A percentile compares a stretch with the other conserved stretches of the same genome.
Conservation (phyloP, 2,329 filamentous ascomycete species). For the Davidsoniella neocaledoniae region DNA sequence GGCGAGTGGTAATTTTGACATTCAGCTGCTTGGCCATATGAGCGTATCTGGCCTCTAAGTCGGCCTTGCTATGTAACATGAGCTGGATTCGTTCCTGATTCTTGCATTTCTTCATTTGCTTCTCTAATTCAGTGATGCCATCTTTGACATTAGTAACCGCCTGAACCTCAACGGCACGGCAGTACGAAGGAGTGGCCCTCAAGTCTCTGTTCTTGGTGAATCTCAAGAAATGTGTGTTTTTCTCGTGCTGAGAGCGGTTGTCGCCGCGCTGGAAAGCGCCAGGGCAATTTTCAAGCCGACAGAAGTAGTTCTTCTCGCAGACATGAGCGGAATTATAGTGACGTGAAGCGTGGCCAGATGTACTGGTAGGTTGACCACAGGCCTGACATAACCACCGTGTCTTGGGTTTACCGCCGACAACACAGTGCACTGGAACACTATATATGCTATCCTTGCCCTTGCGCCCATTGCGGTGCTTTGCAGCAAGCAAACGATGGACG, state of each 20-base stretch:
- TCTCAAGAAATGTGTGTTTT: neutral
- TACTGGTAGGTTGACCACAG: slow-evolving; percentile 1
- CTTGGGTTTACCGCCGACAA: neutral
- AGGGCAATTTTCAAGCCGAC: slow-evolving; percentile 3
- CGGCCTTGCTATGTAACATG: too few species aligned
- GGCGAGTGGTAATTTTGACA: too few species aligned
- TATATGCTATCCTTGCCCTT: slow-evolving; percentile 5
- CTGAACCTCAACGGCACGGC: neutral
- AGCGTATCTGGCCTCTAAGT: too few species aligned
- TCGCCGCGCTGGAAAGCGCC: slow-evolving; percentile 3
- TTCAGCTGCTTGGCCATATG: too few species aligned
- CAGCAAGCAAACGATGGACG: neutral
- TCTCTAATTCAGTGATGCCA: too few species aligned
- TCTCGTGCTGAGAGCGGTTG: slow-evolving; percentile 7
- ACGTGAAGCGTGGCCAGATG: slow-evolving; percentile 4
- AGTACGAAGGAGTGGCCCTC: neutral
- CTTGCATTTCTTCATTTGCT: too few species aligned
- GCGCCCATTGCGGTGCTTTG: neutral
- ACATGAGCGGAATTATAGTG: slow-evolving; percentile 3
- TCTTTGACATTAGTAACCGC: neutral
- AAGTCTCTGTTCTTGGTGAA: neutral
- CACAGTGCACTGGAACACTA: neutral
- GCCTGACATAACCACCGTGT: slow-evolving; percentile 4
- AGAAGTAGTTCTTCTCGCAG: neutral
- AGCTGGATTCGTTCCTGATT: too few species aligned